These are phyloP conservation scores for Fragilaria crotonensis DNA, from an alignment of 108 stramenopile species.

Conservation along the genomic window DNA sequence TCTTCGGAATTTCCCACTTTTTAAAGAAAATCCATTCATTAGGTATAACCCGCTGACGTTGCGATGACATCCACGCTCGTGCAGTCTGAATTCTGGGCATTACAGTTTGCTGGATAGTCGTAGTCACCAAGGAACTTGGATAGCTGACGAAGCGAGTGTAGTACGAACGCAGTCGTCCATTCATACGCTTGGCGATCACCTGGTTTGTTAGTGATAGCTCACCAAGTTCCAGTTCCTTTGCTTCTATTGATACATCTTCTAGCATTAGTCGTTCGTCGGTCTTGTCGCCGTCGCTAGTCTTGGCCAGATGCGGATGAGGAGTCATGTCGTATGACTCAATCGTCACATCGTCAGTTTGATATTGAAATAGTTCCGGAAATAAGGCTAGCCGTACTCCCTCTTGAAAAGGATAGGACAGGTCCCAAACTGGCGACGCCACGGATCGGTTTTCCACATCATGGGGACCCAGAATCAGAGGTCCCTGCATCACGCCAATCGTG, in stretches of 20 bases:
- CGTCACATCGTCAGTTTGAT: slow-evolving; percentile 1
- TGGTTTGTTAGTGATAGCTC: not conserved
- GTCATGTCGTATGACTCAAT: too few species aligned
- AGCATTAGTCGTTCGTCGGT: not conserved
- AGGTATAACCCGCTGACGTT: not conserved
- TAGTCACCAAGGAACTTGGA: not conserved
- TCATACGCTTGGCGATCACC: not conserved
- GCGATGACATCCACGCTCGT: not conserved
- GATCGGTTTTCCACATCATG: not conserved
- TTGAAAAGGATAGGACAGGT: slow-evolving; percentile 49
- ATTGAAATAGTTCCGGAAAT: slow-evolving; percentile 12
- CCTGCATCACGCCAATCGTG: slow-evolving; percentile 65
- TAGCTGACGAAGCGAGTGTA: not conserved
- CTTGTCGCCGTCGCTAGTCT: not conserved
- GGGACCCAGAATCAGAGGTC: slow-evolving; percentile 50
- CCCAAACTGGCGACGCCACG: slow-evolving; percentile 50
- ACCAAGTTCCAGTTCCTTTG: not conserved
- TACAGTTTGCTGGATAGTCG: not conserved
- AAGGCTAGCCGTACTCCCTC: slow-evolving; percentile 42
- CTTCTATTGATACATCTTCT: not conserved
- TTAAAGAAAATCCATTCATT: not conserved
- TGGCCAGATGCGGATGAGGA: too few species aligned
- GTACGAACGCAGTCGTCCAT: not conserved
- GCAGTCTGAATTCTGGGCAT: not conserved
- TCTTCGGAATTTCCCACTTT: not conserved